These are phyloP conservation scores for Plasmodium inui DNA, from an alignment of 169 alveolate species.

Conservation along the genomic window DNA sequence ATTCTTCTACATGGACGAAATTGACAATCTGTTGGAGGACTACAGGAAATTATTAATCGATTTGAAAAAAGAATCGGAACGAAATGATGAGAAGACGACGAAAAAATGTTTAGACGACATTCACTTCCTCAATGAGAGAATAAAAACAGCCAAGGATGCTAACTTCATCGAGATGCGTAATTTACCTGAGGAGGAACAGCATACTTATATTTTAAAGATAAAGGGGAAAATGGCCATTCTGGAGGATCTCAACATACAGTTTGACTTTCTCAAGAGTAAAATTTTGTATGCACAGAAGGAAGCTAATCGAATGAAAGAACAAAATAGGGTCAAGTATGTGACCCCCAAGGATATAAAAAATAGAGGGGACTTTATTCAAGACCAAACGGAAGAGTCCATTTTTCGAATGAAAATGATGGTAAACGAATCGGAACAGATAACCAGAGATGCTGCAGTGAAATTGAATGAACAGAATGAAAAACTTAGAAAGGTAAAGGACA, in stretches of 20 bases:
- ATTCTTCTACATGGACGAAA: slow-evolving; percentile 56
- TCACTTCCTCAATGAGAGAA: slow-evolving; percentile 41
- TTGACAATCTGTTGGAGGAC: slow-evolving; percentile 54
- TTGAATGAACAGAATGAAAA: slow-evolving; percentile 52
- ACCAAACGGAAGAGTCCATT: slow-evolving; percentile 52
- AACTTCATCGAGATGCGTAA: slow-evolving; percentile 59
- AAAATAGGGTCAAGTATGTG: not conserved
- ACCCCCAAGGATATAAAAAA: slow-evolving; percentile 55
- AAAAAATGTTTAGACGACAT: slow-evolving; percentile 41
- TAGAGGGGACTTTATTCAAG: slow-evolving; percentile 61
- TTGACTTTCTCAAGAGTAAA: slow-evolving; percentile 52
- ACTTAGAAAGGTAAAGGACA: slow-evolving; percentile 46
- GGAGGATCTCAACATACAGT: slow-evolving; percentile 49
- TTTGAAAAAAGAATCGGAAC: slow-evolving; percentile 6
- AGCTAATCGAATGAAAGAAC: slow-evolving; percentile 7
- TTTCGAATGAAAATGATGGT: slow-evolving; percentile 65
- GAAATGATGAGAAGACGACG: slow-evolving; percentile 26
- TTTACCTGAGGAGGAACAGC: slow-evolving; percentile 56
- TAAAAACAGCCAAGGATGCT: slow-evolving; percentile 74
- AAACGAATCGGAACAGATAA: slow-evolving; percentile 65
- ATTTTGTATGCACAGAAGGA: slow-evolving; percentile 37
- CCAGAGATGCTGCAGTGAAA: slow-evolving; percentile 49
- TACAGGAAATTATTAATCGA: slow-evolving; percentile 34
- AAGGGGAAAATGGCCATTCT: slow-evolving; percentile 46
- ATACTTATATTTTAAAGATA: slow-evolving; percentile 21